These are phyloP conservation scores for Fraxinus angustifolia DNA, from an alignment of 305 asterid genomes.

Conservation along the genomic window DNA sequence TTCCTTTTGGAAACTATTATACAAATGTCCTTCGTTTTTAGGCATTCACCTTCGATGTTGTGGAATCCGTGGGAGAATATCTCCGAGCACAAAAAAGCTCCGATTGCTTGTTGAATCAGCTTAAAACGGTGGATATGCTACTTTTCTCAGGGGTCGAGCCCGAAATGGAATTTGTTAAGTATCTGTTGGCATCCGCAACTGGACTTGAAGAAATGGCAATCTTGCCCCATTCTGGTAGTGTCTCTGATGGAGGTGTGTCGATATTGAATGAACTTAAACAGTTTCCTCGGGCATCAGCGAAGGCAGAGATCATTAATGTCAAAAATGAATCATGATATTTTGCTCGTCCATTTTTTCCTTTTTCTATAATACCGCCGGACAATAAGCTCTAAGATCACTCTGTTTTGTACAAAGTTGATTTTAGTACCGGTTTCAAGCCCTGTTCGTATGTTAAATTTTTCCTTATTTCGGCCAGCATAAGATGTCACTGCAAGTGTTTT, in stretches of 20 bases:
- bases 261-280: neutral
- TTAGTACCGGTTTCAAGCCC: neutral
- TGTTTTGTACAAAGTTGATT: neutral
- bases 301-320: neutral
- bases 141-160: slow-evolving; percentile 4
- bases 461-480: neutral
- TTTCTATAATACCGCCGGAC: neutral
- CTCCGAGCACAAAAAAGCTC: neutral
- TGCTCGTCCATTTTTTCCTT: neutral
- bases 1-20: neutral
- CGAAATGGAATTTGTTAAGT: slow-evolving; percentile 1
- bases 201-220: neutral
- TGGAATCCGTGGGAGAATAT: neutral
- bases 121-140: neutral
- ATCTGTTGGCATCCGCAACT: neutral
- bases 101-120: neutral
- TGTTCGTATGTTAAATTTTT: neutral
- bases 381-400: neutral
- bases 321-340: neutral
- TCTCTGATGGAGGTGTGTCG: neutral
- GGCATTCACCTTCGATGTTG: neutral
- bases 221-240: neutral
- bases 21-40: neutral
- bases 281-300: neutral
- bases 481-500: neutral